Conservation (phyloP, 169 alveolate species). For the Eimeria necatrix region DNA sequence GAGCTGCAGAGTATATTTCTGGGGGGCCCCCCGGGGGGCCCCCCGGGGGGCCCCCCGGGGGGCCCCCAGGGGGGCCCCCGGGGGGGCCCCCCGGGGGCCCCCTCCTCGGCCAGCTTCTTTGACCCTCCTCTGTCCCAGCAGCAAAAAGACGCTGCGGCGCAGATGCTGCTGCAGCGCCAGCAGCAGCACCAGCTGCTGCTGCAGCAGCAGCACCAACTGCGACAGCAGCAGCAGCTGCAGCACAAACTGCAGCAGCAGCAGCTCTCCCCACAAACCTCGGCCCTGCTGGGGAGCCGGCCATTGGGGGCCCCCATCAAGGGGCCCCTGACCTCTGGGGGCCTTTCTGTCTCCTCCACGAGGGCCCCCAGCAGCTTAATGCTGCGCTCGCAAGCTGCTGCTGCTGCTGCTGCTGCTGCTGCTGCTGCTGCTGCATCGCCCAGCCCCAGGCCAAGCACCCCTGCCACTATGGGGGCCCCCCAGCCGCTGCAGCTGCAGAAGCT, state of each 20-base stretch:
- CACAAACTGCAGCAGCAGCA: no score
- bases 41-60: not conserved
- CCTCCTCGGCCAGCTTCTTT: not conserved
- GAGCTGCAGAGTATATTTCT: not conserved
- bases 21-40: no score
- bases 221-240: no score
- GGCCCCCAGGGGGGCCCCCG: not conserved
- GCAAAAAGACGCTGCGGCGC: slow-evolving; percentile 14
- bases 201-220: slow-evolving; percentile 34
- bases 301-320: no score
- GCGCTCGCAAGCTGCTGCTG: no score
- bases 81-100: no score
- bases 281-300: no score
- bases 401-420: not conserved
- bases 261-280: no score
- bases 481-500: not conserved
- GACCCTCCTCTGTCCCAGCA: slow-evolving; percentile 32
- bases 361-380: no score
- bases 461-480: not conserved
- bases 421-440: not conserved
- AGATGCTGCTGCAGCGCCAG: not conserved
- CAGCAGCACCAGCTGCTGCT: slow-evolving; percentile 33
- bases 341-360: no score
- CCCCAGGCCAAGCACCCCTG: no score
- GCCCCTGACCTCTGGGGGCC: no score